Percentiles rank a stretch among this genome's conserved stretches.
Evolutionary conservation across 1,284 basidiomycete species (phyloP).

Genomic region (Trichosporon ovoides): DNA sequence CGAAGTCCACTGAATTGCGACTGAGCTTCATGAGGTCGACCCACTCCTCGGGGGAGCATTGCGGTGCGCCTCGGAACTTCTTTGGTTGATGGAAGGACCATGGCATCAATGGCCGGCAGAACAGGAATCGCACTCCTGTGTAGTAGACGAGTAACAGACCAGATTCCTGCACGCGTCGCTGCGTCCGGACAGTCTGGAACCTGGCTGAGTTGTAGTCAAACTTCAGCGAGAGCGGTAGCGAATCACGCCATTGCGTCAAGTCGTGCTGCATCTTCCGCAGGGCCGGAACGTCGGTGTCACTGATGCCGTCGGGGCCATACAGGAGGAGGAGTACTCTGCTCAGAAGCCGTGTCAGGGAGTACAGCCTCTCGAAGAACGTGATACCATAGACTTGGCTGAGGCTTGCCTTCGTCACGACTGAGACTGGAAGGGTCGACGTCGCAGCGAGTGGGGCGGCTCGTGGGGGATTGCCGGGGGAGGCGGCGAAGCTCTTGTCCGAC

Average conservation of each 20-base stretch:
- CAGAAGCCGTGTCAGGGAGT: not conserved
- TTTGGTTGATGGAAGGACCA: constrained; percentile 29
- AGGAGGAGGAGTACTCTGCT: constrained; percentile 11
- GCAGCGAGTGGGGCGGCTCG: not conserved
- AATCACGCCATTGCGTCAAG: constrained; percentile 17
- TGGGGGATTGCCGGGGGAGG: not conserved
- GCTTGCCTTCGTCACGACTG: not conserved
- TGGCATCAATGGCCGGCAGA: constrained; percentile 33
- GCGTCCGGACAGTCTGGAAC: not conserved
- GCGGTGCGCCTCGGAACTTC: constrained; percentile 19
- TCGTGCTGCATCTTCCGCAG: constrained; percentile 17
- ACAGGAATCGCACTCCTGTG: constrained; percentile 20
- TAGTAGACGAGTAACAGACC: constrained; percentile 27
- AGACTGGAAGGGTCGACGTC: no score
- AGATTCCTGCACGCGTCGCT: constrained; percentile 4
- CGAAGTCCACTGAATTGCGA: constrained; percentile 25
- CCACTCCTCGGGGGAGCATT: constrained; percentile 21
- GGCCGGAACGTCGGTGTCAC: constrained; percentile 11
- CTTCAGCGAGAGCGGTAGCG: not conserved
- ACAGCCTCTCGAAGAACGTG: constrained; percentile 2
- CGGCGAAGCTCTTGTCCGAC: not conserved
- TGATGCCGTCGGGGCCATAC: constrained; percentile 25
- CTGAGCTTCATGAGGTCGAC: constrained; percentile 18
- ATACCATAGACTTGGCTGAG: not conserved
- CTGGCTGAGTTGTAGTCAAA: constrained; percentile 2